Evolutionary conservation across 2,329 filamentous ascomycete genomes (phyloP).

Genomic region (Falciphora oryzae): DNA sequence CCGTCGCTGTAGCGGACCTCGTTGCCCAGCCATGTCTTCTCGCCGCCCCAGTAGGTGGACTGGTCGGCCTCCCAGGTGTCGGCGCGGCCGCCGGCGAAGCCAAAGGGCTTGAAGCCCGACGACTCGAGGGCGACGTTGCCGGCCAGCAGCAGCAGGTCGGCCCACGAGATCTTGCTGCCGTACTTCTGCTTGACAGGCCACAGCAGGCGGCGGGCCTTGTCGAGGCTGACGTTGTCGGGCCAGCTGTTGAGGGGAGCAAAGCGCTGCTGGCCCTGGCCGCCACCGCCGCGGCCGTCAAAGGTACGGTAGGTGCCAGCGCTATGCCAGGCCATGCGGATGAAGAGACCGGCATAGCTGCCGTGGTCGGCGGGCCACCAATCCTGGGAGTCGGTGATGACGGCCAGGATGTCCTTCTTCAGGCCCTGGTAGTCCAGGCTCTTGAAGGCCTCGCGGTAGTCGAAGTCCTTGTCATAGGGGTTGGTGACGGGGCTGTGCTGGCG

Average conservation of each 20-base stretch:
- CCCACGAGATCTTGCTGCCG: slow-evolving; percentile 76
- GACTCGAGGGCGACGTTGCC: slow-evolving; percentile 73
- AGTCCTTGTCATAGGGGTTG: slow-evolving; percentile 60
- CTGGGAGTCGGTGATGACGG: slow-evolving; percentile 71
- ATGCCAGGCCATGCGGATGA: slow-evolving; percentile 79
- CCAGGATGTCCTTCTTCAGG: slow-evolving; percentile 68
- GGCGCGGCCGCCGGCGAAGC: slow-evolving; percentile 65
- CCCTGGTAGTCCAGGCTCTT: slow-evolving; percentile 64
- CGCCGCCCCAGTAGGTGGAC: slow-evolving; percentile 70
- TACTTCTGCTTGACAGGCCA: slow-evolving; percentile 86
- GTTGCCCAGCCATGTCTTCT: slow-evolving; percentile 70
- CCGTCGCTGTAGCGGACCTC: slow-evolving; percentile 60
- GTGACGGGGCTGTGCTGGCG: slow-evolving; percentile 61
- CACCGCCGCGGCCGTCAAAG: slow-evolving; percentile 68
- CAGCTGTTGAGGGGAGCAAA: slow-evolving; percentile 78
- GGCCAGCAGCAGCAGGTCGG: slow-evolving; percentile 64
- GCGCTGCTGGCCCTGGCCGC: slow-evolving; percentile 68
- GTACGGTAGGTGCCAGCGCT: slow-evolving; percentile 73
- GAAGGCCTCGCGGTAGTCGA: slow-evolving; percentile 69
- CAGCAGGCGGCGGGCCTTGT: slow-evolving; percentile 74
- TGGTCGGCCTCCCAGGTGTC: slow-evolving; percentile 74
- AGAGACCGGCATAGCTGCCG: slow-evolving; percentile 74
- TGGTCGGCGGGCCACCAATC: slow-evolving; percentile 80
- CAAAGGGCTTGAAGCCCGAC: slow-evolving; percentile 69
- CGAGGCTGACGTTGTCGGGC: slow-evolving; percentile 72